phyloP scores from a whole-genome alignment of 2,329 filamentous ascomycete genomes.

The Arthrobotrys sinensis region DNA sequence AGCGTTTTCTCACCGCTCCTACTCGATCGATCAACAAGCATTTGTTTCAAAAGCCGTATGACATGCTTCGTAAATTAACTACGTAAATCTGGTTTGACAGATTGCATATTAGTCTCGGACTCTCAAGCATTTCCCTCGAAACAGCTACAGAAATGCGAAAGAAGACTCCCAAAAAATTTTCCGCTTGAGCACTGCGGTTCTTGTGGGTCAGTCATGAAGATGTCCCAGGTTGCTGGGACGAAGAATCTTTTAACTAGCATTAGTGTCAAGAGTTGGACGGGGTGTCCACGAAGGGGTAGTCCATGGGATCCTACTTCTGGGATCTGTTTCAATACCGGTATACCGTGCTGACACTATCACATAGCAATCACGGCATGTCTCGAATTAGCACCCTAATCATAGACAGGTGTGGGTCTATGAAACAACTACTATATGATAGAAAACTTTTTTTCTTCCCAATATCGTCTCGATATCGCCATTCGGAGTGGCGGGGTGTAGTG shows the following conservation, averaged over 20 bases:
- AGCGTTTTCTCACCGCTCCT: conserved; percentile 13
- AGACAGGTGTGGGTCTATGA: neutral
- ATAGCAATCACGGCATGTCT: conserved; percentile 14
- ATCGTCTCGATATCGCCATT: conserved; percentile 21
- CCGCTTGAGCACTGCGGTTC: neutral
- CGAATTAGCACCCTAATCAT: neutral
- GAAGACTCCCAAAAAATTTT: neutral
- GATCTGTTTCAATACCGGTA: conserved; percentile 8
- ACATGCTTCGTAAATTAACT: conserved; percentile 1
- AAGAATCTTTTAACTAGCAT: neutral
- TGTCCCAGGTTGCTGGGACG: neutral
- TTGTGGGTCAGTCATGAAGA: neutral
- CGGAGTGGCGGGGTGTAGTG: neutral
- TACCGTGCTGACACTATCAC: neutral
- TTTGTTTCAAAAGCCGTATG: neutral
- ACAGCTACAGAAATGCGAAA: neutral
- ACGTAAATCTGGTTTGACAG: neutral
- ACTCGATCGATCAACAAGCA: conserved; percentile 2
- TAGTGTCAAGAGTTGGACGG: neutral
- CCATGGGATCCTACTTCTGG: neutral
- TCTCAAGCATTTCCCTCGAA: neutral
- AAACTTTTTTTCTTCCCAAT: neutral
- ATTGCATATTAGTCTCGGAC: neutral
- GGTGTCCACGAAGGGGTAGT: neutral
- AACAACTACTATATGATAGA: conserved; percentile 1